Base-by-base conservation (phyloP, 768 basidiomycete species). In the Pleurotus pulmonarius region DNA sequence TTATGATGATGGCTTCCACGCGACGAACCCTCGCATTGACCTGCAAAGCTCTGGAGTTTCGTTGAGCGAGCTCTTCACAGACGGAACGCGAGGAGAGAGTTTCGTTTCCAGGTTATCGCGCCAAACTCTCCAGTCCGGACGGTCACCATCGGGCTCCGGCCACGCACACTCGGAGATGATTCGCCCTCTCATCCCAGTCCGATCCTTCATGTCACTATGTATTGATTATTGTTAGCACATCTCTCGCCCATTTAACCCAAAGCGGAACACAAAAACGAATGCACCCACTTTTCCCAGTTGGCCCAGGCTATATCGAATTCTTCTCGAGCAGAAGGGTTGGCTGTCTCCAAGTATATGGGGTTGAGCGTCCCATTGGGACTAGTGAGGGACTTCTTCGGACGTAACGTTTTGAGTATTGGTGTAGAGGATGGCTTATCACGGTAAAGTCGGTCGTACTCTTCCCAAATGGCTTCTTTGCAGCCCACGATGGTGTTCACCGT, bases 401-500 rank as follows among this genome's bases (percentile, higher is more conserved):
- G 71, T 29, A 69, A 66, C 7, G 72, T 72, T 9, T 73, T 70
- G 51, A 72, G 65, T 47, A 78, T 69, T 6, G 66, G 70, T 22
- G 72, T 70, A n/a, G 74, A 67, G 37, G 46, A 34, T 38, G 20
- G 37, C 38, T 73, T 71, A 6, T 69, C 63, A 22, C 74, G 73
- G 41, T 74, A 77, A 1, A 87, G 66, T 53, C 70, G 72, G 45
- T 80, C 69, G 64, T 88, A 90, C 65, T 85, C 85, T 18, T 69
- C 67, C 81, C 81, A 87, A 40, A 92, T 81, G 16, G 85, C 81
- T 40, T 87, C 86, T 63, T 88, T 88, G 71, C 87, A 90, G 13
- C 78, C 81, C 22, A 67, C 63, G 22, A 90, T 76, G 16, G 79
- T 80, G 26, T 74, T 75, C 7, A 90, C 79, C 24, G 73, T 79